Evolutionary conservation across 129 eudicot species (phyloP), one percentile per base, ranked within the genome.

Genomic region (Artemisia annua): DNA sequence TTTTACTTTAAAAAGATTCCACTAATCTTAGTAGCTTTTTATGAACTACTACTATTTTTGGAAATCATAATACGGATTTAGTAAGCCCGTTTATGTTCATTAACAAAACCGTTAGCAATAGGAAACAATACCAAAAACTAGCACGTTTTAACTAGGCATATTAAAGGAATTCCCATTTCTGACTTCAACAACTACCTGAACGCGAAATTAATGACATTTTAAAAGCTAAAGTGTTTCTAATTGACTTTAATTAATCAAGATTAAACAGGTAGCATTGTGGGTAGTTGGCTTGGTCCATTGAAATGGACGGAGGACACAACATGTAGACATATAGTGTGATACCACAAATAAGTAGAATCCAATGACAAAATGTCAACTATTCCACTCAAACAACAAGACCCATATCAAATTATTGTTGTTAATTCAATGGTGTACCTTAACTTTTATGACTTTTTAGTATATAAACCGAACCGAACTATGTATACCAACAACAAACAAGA

Each of bases 271-370:
- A 56, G 26, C 16, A 9, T 66, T 44, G 26, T 64, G 66, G 72
- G 39, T 4, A 14, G 55, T 72, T 35, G 64, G 67, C 54, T 51
- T 44, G 71, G 79, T 80, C 66, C 71, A 48, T 55, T 52, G 20
- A 74, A 74, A 74, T 48, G 67, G 75, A 24, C 60, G 79, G 75
- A 67, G 51, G 71, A 70, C 71, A 48, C 76, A 62, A 78, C 72
- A 70, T 46, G 52, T 19, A 66, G 60, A 78, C 72, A 70, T 46
- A 43, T 19, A 66, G 60, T 66, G 68, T 55, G 62, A 60, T 70
- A 28, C 49, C 64, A 70, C 71, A 28, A 60, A 63, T 39, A 18
- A 32, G 62, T 49, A 60, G 81, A 70, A 60, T 63, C 59, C 76
- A 70, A 78, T 62, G 72, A 59, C 76, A 12, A 24, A 43, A 48